Base-by-base conservation (phyloP, 306 rosid species). In the Prinsepia uniflora region DNA sequence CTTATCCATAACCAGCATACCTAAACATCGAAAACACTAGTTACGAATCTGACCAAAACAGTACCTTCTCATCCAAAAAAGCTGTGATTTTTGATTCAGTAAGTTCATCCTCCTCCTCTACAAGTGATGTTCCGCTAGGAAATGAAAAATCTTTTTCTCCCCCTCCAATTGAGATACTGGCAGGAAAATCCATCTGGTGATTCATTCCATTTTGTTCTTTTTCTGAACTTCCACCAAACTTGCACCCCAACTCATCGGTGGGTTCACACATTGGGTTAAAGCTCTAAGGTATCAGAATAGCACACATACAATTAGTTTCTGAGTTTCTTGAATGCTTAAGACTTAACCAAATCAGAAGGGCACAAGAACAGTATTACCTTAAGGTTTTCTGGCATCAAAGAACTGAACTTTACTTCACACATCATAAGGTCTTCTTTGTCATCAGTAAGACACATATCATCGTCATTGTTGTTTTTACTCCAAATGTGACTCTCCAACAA, bases 51-150 rank as follows among this genome's bases (percentile, higher is more conserved):
- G 55, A 81, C 46, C 40, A 53, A 63, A 70, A 30, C 67, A 39
- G 71, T 86, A 95, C 99, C 97, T 95, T 95, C 80, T 95, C 97
- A 79, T 86, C 97, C 86, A 95, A 81, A 82, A 95, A 95, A 3
- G 90, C 97, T 70, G 67, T 84, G 49, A 95, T 91, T 77, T 91
- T 95, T 63, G 92, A 91, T 84, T 95, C 99, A 19, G 99, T 95
- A 45, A 89, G 93, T 75, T 89, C 96, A 59, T 95, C 99, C 44
- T 95, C 97, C 44, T 91, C 97, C 81, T 91, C 99, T 18, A 86
- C 86, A 60, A 91, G 80, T 66, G 91, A 86, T 54, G 81, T 88
- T 72, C 85, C 89, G 30, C 87, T 75, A 17, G 96, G 84, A 77
- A 88, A 84, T 70, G 93, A 86, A 80, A 95, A 85, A 18, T 84